Conservation (phyloP, 2,329 filamentous ascomycete genomes). For the Diaporthe velutina region DNA sequence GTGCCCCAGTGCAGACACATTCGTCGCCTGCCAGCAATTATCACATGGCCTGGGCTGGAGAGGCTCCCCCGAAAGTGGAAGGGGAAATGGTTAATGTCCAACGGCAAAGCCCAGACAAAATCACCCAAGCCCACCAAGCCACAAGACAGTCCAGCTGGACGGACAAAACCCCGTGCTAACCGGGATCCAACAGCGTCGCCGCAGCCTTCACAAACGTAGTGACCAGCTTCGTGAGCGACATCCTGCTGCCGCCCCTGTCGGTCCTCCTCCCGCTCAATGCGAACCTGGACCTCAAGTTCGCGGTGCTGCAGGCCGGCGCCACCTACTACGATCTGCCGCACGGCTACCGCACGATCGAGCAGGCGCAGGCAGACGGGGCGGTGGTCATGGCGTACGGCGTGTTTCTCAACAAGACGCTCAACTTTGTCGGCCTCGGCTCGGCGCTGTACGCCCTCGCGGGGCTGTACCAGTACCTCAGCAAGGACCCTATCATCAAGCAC, state of each 20-base stretch:
- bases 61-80: too few relatives aligned
- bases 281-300: constrained; percentile 82
- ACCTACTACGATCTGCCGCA: constrained; percentile 59
- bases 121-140: background rate
- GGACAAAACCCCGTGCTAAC: background rate
- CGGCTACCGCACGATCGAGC: constrained; percentile 78
- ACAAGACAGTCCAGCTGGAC: background rate
- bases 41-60: background rate
- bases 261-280: constrained; percentile 76
- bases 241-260: constrained; percentile 77
- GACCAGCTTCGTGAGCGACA: constrained; percentile 78
- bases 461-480: constrained; percentile 70
- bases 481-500: constrained; percentile 79
- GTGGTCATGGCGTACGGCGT: constrained; percentile 73
- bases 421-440: constrained; percentile 75
- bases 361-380: constrained; percentile 78
- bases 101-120: too few relatives aligned
- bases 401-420: constrained; percentile 74
- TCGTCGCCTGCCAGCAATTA: background rate
- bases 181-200: constrained; percentile 66
- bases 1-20: constrained; percentile 41
- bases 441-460: constrained; percentile 74
- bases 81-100: too few relatives aligned
- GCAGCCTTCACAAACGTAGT: constrained; percentile 79
- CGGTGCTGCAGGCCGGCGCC: constrained; percentile 71